Percentiles rank a stretch among this genome's conserved stretches.
These are phyloP conservation scores for Rhododendron griersonianum DNA, from an alignment of 148 eudicot genomes.

Conservation along the genomic window DNA sequence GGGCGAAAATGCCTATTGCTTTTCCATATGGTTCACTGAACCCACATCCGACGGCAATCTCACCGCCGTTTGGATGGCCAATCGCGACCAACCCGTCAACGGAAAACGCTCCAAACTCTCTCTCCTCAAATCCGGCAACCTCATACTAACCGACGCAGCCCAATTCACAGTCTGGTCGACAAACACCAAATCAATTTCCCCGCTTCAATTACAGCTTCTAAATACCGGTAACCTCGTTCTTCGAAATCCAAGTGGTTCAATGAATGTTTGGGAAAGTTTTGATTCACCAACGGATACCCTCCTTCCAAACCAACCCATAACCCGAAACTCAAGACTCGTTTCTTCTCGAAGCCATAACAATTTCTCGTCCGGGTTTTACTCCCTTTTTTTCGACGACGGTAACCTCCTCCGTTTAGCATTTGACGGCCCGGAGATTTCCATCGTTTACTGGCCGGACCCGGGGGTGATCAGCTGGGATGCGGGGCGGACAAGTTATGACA, in stretches of 20 bases:
- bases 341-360: conserved; percentile 30
- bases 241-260: no score
- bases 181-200: neutral
- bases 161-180: conserved; percentile 19
- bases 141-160: conserved; percentile 19
- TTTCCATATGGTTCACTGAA: conserved; percentile 29
- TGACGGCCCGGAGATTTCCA: conserved; percentile 22
- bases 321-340: conserved; percentile 14
- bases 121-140: conserved; percentile 26
- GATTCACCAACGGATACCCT: conserved; percentile 42
- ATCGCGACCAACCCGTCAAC: conserved; percentile 43
- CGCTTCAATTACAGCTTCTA: conserved; percentile 12
- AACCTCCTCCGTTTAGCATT: conserved; percentile 29
- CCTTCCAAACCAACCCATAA: conserved; percentile 37
- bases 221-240: conserved; percentile 29
- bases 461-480: no score
- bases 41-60: neutral
- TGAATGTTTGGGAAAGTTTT: conserved; percentile 43
- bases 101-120: conserved; percentile 28
- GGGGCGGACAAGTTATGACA: no score
- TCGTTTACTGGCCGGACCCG: conserved; percentile 36
- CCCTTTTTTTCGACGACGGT: conserved; percentile 29
- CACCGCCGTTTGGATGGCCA: conserved; percentile 45
- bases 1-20: conserved; percentile 30
- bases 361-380: conserved; percentile 44